Conservation (phyloP, 2,329 filamentous ascomycete species). For the Rhexocercosporidium sp. region DNA sequence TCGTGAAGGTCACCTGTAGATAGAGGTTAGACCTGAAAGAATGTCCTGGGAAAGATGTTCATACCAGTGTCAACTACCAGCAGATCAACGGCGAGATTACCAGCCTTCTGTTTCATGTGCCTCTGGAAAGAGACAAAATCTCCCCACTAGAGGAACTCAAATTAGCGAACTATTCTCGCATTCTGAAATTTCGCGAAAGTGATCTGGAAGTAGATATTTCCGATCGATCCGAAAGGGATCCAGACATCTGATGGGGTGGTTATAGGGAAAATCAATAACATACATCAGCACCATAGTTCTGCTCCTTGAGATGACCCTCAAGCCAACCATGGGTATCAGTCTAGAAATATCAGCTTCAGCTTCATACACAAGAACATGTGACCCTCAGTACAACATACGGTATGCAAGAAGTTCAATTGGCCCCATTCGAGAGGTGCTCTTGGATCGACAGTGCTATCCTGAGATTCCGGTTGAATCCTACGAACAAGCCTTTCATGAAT, state of each 20-base stretch:
- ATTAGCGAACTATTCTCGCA: not conserved
- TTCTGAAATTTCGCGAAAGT: not conserved
- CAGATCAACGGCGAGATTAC: slow-evolving; percentile 78
- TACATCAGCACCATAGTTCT: slow-evolving; percentile 82
- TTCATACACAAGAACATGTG: not conserved
- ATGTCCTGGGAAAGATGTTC: not conserved
- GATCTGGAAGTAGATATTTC: not conserved
- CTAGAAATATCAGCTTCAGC: slow-evolving; percentile 20
- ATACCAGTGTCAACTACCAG: slow-evolving; percentile 83
- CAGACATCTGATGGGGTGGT: not conserved
- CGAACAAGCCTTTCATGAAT: slow-evolving; percentile 54
- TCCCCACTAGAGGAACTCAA: slow-evolving; percentile 63
- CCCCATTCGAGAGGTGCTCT: slow-evolving; percentile 41
- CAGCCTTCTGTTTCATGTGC: slow-evolving; percentile 78
- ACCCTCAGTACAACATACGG: slow-evolving; percentile 22
- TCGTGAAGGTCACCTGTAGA: slow-evolving; percentile 72
- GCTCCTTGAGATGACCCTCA: slow-evolving; percentile 89
- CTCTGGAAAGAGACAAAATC: slow-evolving; percentile 92
- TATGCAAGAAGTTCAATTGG: slow-evolving; percentile 39
- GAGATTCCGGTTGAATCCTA: slow-evolving; percentile 54
- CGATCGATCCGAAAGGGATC: not conserved
- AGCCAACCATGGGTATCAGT: slow-evolving; percentile 71
- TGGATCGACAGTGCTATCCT: slow-evolving; percentile 50
- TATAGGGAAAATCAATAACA: not conserved
- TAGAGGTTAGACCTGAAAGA: not conserved